Evolutionary conservation across 371 early-diverging fungal genomes (phyloP).

Genomic region (Apophysomyces trapeziformis): DNA sequence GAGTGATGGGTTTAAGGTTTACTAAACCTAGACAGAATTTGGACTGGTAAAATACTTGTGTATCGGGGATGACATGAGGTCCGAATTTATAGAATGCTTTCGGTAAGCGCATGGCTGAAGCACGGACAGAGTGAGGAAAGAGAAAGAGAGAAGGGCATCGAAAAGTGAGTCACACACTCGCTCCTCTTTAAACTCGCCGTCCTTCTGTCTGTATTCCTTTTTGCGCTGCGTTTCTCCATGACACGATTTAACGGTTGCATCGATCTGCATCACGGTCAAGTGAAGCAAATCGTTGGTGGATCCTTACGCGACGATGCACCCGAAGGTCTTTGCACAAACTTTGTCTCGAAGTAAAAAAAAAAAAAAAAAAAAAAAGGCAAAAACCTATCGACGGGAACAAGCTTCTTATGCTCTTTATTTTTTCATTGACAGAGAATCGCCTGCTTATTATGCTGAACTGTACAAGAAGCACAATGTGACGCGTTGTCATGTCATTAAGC

Average conservation of each 20-base stretch:
- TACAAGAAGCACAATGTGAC: conserved; percentile 72
- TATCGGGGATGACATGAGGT: conserved; percentile 62
- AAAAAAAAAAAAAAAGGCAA: background rate
- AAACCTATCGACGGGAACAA: background rate
- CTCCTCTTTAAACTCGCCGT: background rate
- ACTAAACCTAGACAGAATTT: conserved; percentile 78
- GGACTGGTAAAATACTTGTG: conserved; percentile 77
- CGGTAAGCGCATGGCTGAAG: conserved; percentile 10
- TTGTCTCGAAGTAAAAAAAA: conserved; percentile 75
- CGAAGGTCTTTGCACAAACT: conserved; percentile 83
- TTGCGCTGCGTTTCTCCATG: conserved; percentile 19
- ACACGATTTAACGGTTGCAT: conserved; percentile 94
- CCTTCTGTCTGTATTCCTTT: too few relatives aligned
- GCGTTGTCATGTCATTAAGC: conserved; percentile 95
- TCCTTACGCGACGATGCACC: conserved; percentile 75
- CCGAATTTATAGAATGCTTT: conserved; percentile 57
- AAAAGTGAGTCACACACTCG: conserved; percentile 9
- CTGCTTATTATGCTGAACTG: conserved; percentile 80
- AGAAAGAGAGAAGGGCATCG: conserved; percentile 8
- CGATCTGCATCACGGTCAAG: conserved; percentile 95
- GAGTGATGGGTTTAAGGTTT: conserved; percentile 87
- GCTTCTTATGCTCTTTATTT: background rate
- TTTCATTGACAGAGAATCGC: conserved; percentile 60
- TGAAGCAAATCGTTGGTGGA: conserved; percentile 98
- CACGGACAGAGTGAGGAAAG: background rate